Conservation (phyloP, 805 yeast species). For the Danielia oregonensis region DNA sequence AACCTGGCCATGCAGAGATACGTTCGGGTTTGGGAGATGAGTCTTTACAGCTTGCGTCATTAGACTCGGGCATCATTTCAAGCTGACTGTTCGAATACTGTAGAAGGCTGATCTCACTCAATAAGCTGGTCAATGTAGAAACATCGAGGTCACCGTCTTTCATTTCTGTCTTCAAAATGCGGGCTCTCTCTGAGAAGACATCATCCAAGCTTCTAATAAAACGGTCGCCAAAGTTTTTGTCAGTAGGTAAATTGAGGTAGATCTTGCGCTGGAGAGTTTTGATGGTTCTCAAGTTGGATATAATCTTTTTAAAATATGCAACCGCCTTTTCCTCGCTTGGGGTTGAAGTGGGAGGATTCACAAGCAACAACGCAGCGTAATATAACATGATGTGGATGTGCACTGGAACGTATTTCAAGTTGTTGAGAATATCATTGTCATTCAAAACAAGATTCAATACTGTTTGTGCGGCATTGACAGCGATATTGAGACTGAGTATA, state of each 20-base stretch:
- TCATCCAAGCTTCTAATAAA: slow-evolving; percentile 34
- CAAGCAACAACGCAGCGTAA: slow-evolving; percentile 56
- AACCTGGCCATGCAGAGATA: slow-evolving; percentile 63
- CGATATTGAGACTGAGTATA: slow-evolving; percentile 43
- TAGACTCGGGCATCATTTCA: slow-evolving; percentile 11
- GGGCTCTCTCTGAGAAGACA: slow-evolving; percentile 26
- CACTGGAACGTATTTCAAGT: slow-evolving; percentile 63
- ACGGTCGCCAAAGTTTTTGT: slow-evolving; percentile 45
- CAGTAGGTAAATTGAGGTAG: slow-evolving; percentile 47
- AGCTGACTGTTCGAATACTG: slow-evolving; percentile 11
- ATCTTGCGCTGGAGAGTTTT: slow-evolving; percentile 42
- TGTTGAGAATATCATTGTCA: slow-evolving; percentile 54
- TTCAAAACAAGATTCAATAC: slow-evolving; percentile 55
- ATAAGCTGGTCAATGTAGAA: slow-evolving; percentile 17
- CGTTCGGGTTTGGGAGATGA: slow-evolving; percentile 35
- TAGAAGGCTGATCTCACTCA: slow-evolving; percentile 10
- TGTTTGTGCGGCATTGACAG: slow-evolving; percentile 60
- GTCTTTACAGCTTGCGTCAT: slow-evolving; percentile 20
- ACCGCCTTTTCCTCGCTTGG: slow-evolving; percentile 10
- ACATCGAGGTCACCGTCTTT: slow-evolving; percentile 7
- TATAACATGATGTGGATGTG: slow-evolving; percentile 70
- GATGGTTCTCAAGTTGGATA: slow-evolving; percentile 38
- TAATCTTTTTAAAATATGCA: slow-evolving; percentile 24
- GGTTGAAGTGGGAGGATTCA: slow-evolving; percentile 41
- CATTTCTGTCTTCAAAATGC: slow-evolving; percentile 17